Evolutionary conservation across 2,329 filamentous ascomycete species (phyloP), one percentile per base, ranked within the genome.

Genomic region (Pyrenochaeta sp.): DNA sequence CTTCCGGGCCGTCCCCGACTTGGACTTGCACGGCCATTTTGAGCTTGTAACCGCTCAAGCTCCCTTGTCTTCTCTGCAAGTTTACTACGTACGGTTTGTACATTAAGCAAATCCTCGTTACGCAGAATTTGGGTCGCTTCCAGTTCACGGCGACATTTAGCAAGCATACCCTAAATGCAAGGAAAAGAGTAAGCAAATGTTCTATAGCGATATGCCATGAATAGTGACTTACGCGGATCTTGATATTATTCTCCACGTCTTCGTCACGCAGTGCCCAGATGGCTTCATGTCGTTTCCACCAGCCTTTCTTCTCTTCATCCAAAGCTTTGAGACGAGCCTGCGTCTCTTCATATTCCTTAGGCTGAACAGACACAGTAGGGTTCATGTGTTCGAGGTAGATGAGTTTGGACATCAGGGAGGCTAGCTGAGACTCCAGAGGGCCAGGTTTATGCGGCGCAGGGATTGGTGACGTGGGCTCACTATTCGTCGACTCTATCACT

Each of bases 181-280:
- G 3, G 12, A 10, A 23, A 18, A 14, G 36, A 44, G 43, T 58
- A 52, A 58, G 56, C 20, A 11, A 21, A 17, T 10, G 17, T 7
- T 23, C 21, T 18, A 15, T 4, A 11, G 3, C 2, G 9, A 23
- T 21, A 3, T 10, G 7, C 11, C 20, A 2, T n/a, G 20, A 27
- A 10, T 18, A 11, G n/a, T 18, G 21, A 54, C 60, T 54, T 58
- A 63, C 60, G 3, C 76, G 74, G 36, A 78, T 71, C 63, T 75
- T 77, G 60, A 78, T 76, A 56, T 78, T 73, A 54, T 79, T 79
- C 45, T 74, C 70, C 1, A 79, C 72, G 40, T 79, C 77, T 55
- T 77, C 75, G 52, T 79, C 76, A 31, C 77, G 69, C 17, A 79
- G 65, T 3, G 71, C 69, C 59, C 73, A 78, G 42, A 79, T 69